Evolutionary conservation across 805 yeast genomes (phyloP), one percentile per base, ranked within the genome.

Genomic region (Lipomyces yamadae): DNA sequence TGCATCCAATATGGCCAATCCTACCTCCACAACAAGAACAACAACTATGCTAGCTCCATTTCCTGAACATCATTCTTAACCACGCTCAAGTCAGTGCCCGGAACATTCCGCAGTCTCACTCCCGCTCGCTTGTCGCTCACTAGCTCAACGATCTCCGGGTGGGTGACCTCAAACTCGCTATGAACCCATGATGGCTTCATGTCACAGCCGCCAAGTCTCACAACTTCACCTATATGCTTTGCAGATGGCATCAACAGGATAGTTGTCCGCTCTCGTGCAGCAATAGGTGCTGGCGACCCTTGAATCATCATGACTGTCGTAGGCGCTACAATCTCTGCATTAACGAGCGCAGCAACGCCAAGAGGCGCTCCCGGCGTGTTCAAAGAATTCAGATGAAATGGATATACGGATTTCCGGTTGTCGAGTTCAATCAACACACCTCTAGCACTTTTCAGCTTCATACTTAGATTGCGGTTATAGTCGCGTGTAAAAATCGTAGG

Each of bases 131-230:
- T 58, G 42, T 58, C 58, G 53, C 54, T 48, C 35, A 60, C 39
- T 13, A 66, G 58, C 53, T 61, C 61, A 2, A 53, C 3, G 34
- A 59, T 42, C 34, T 74, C 81, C 5, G 81, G 79, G 57, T 85
- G 86, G 37, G 82, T 77, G 64, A 94, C 78, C 77, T 88, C 88
- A 79, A 81, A 87, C 54, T 84, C 81, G 34, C 97, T 91, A 76
- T 93, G 97, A 56, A 90, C 89, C 95, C 96, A 95, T 72, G 91
- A 86, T 73, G 97, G 93, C 67, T 84, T 83, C 62, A 87, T 83
- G 50, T 81, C 77, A 58, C 97, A 97, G 58, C 98, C 98, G 34
- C 94, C 86, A 70, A 94, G 82, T 76, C 97, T 85, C 64, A 93
- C 78, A 18, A 90, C 80, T 77, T 90, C 95, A 11, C 77, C 77